phyloP scores from a whole-genome alignment of 2,329 filamentous ascomycete species.

The Leptographium wingfieldii region DNA sequence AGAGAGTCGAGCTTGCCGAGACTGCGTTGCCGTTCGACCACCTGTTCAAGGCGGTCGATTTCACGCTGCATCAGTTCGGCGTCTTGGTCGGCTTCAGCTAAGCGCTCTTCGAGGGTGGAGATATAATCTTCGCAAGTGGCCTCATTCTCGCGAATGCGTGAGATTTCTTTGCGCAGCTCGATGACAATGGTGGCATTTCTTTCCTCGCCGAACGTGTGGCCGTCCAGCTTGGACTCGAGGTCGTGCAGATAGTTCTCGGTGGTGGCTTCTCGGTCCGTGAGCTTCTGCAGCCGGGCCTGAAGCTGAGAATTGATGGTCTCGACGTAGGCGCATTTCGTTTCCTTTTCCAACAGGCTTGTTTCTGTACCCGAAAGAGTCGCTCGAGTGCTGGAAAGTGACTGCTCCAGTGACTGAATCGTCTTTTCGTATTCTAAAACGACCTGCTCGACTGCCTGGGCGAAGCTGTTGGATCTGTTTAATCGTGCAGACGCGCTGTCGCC shows the following conservation, averaged over 20 bases:
- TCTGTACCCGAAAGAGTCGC: slow-evolving; percentile 74
- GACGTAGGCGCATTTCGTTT: slow-evolving; percentile 84
- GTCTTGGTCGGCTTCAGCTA: slow-evolving; percentile 93
- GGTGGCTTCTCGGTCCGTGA: slow-evolving; percentile 79
- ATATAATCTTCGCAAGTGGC: slow-evolving; percentile 91
- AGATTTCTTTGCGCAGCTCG: slow-evolving; percentile 84
- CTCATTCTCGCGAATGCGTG: slow-evolving; percentile 80
- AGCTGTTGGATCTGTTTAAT: slow-evolving; percentile 87
- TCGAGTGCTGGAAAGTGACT: slow-evolving; percentile 80
- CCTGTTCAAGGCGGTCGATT: slow-evolving; percentile 84
- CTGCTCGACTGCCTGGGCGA: slow-evolving; percentile 89
- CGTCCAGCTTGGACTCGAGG: slow-evolving; percentile 79
- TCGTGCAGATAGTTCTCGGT: slow-evolving; percentile 91
- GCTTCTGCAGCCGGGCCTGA: slow-evolving; percentile 79
- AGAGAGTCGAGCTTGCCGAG: slow-evolving; percentile 89
- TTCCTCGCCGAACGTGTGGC: slow-evolving; percentile 82
- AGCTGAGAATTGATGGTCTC: slow-evolving; percentile 88
- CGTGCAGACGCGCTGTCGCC: slow-evolving; percentile 76
- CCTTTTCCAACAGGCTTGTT: slow-evolving; percentile 77
- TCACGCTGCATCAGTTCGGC: slow-evolving; percentile 94
- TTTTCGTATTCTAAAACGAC: slow-evolving; percentile 97
- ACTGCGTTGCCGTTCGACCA: slow-evolving; percentile 88
- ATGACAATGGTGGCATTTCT: slow-evolving; percentile 76
- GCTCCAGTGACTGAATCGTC: slow-evolving; percentile 88
- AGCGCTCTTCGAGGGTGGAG: slow-evolving; percentile 84